These are phyloP conservation scores for Solanum tarapatanum DNA, from an alignment of 257 asterid genomes.

Conservation along the genomic window DNA sequence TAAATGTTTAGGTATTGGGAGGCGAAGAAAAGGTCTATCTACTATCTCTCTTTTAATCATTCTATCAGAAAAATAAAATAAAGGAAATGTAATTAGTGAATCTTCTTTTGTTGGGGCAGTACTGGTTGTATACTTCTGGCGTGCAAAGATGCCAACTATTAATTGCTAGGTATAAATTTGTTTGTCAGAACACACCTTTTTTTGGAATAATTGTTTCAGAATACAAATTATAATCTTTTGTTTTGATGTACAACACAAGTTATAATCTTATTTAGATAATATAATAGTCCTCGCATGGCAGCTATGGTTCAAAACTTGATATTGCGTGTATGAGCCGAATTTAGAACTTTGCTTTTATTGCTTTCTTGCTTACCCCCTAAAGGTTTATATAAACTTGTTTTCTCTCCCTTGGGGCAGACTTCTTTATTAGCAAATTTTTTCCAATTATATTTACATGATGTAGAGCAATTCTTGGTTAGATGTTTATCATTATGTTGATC, in stretches of 20 bases:
- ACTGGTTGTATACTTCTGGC: neutral
- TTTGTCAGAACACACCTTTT: neutral
- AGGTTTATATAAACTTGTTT: neutral
- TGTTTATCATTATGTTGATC: neutral
- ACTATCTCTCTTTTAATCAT: neutral
- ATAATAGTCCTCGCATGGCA: neutral
- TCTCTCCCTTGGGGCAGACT: neutral
- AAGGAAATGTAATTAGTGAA: neutral
- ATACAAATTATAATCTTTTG: neutral
- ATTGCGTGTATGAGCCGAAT: neutral
- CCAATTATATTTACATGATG: neutral
- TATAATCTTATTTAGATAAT: neutral
- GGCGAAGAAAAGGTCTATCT: neutral
- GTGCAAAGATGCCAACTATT: neutral
- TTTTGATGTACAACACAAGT: neutral
- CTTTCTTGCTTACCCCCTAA: neutral
- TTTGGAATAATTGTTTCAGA: neutral
- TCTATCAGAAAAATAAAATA: neutral
- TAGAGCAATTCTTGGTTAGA: neutral
- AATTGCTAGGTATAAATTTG: neutral
- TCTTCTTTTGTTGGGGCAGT: neutral
- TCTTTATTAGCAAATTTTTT: neutral
- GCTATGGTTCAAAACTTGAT: neutral
- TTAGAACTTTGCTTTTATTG: neutral
- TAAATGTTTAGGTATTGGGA: neutral